Conservation (phyloP, 1,284 basidiomycete genomes). For the Trichosporon sp. region DNA sequence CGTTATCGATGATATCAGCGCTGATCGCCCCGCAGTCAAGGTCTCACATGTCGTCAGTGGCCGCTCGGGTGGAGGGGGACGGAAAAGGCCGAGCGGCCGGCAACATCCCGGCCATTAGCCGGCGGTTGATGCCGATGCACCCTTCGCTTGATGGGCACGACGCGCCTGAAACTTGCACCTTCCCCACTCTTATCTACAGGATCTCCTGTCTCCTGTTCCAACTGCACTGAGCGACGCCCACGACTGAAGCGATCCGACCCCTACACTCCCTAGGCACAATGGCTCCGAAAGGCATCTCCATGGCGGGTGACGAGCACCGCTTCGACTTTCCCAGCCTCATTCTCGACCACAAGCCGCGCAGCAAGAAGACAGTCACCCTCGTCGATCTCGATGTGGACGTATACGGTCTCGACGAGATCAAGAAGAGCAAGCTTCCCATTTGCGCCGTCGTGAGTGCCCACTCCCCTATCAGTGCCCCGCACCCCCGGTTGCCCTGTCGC, state of each 20-base stretch:
- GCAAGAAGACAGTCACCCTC: conserved; percentile 30
- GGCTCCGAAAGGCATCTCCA: neutral
- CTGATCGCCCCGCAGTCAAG: neutral
- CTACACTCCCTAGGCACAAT: neutral
- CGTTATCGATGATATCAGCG: neutral
- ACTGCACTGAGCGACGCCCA: neutral
- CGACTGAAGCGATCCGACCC: neutral
- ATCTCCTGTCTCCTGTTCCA: neutral
- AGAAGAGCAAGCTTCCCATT: conserved; percentile 37
- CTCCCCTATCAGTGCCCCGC: no score
- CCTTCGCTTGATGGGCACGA: neutral
- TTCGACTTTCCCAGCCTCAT: conserved; percentile 33
- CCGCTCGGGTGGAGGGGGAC: neutral
- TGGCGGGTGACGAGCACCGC: conserved; percentile 1
- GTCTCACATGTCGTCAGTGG: neutral
- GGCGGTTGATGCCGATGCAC: neutral
- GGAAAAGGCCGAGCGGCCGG: neutral
- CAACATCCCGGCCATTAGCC: neutral
- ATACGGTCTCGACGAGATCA: conserved; percentile 50
- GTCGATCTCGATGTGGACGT: conserved; percentile 46
- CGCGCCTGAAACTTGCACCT: neutral
- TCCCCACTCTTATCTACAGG: neutral
- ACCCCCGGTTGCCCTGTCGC: neutral
- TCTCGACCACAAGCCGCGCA: conserved; percentile 31
- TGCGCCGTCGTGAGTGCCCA: conserved; percentile 40